Percentiles rank a stretch among this genome's conserved stretches.
Conservation (phyloP, 2,329 filamentous ascomycete species). For the Talaromyces sp. region DNA sequence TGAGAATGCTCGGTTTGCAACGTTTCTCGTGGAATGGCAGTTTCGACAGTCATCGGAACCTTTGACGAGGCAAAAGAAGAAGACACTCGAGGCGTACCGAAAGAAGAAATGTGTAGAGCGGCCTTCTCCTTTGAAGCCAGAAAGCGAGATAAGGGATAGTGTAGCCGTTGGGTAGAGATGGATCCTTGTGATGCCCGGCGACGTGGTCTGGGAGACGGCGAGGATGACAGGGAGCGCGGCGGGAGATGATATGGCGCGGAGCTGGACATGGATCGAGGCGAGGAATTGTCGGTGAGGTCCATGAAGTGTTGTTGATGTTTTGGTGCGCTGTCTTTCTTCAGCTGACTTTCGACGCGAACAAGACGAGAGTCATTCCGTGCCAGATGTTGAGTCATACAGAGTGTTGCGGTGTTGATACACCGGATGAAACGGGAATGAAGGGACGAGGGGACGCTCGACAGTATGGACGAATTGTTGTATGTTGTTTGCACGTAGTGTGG, state of each 20-base stretch:
- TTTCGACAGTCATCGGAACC: conserved; percentile 7
- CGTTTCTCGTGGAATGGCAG: conserved; percentile 4
- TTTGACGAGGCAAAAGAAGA: not conserved
- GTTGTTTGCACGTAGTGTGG: not conserved
- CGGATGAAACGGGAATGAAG: not conserved
- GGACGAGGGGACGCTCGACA: not conserved
- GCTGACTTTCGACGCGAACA: not conserved
- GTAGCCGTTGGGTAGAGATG: conserved; percentile 13
- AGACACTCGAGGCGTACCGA: not conserved
- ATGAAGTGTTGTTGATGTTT: not conserved
- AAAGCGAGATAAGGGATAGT: conserved; percentile 12
- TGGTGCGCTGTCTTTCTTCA: conserved; percentile 6
- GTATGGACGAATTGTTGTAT: not conserved
- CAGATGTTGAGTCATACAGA: conserved; percentile 4
- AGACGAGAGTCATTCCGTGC: conserved; percentile 5
- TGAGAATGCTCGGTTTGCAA: conserved; percentile 31
- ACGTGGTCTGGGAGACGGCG: conserved; percentile 13
- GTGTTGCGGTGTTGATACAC: too few relatives aligned
- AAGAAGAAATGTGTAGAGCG: conserved; percentile 6
- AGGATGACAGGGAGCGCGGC: conserved; percentile 10
- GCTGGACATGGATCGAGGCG: conserved; percentile 1
- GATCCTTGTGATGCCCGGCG: conserved; percentile 15
- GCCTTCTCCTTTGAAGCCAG: conserved; percentile 15
- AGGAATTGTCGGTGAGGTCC: not conserved
- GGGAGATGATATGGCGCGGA: conserved; percentile 9